Evolutionary conservation across 148 eudicot genomes (phyloP).

Genomic region (Camellia lanceoleosa): DNA sequence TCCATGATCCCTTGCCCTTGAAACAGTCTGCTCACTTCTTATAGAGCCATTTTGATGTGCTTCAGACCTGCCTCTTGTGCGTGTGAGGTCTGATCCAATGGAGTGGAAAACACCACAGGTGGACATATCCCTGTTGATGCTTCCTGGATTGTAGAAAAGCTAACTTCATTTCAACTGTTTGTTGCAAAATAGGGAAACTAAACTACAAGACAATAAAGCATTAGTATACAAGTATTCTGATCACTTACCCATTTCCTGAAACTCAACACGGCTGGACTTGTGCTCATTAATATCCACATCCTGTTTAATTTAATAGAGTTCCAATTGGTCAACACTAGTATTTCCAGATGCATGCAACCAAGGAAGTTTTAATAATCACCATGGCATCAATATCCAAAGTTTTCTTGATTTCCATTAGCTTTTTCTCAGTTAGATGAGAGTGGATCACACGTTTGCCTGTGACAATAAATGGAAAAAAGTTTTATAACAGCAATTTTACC

Average conservation of each 20-base stretch:
- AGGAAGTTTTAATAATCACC: constrained; percentile 35
- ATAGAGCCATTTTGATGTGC: constrained; percentile 37
- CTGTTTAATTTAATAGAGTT: constrained; percentile 34
- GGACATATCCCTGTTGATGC: constrained; percentile 53
- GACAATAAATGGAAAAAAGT: constrained; percentile 8
- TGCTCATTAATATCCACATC: constrained; percentile 48
- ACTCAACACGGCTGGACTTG: constrained; percentile 35
- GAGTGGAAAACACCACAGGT: constrained; percentile 84
- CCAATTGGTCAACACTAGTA: neutral
- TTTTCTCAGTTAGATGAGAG: constrained; percentile 66
- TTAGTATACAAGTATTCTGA: neutral
- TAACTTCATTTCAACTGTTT: neutral
- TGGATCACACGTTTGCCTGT: constrained; percentile 93
- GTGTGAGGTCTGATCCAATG: constrained; percentile 87
- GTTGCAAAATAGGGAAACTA: neutral
- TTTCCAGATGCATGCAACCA: neutral
- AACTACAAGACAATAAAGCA: neutral
- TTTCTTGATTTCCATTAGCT: constrained; percentile 75
- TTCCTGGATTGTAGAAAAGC: constrained; percentile 34
- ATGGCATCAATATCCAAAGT: constrained; percentile 50
- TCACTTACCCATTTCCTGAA: constrained; percentile 39
- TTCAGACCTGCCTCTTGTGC: constrained; percentile 59
- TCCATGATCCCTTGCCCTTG: constrained; percentile 42
- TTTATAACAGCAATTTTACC: neutral
- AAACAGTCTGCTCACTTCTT: constrained; percentile 50